Evolutionary conservation across 352 stramenopile species (phyloP).

Genomic region (Globisporangium perplexum): DNA sequence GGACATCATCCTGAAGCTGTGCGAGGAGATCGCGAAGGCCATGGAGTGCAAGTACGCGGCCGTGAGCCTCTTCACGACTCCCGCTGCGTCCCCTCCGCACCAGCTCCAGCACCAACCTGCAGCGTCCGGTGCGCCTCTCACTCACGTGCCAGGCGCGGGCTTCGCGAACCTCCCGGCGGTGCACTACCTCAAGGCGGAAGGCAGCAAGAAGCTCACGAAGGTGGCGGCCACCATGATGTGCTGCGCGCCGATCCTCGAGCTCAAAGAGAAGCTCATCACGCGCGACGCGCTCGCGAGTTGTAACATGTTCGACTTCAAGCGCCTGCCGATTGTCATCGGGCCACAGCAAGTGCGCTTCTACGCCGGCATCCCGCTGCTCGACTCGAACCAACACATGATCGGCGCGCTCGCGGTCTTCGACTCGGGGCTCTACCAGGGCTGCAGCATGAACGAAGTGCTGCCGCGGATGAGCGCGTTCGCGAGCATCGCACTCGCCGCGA

Average conservation of each 20-base stretch:
- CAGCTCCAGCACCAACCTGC: background rate
- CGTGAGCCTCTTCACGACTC: slow-evolving; percentile 41
- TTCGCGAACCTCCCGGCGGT: slow-evolving; percentile 13
- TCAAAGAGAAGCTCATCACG: slow-evolving; percentile 38
- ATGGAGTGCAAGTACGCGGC: slow-evolving; percentile 50
- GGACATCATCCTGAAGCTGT: slow-evolving; percentile 53
- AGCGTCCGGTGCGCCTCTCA: background rate
- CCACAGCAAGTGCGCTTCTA: slow-evolving; percentile 73
- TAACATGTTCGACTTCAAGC: slow-evolving; percentile 39
- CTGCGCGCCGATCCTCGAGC: slow-evolving; percentile 55
- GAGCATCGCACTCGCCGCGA: slow-evolving; percentile 23
- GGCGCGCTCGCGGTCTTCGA: slow-evolving; percentile 71
- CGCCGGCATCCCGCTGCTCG: slow-evolving; percentile 49
- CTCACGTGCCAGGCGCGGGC: slow-evolving; percentile 7
- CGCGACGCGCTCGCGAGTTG: slow-evolving; percentile 30
- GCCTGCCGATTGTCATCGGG: slow-evolving; percentile 61
- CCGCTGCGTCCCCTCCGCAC: background rate
- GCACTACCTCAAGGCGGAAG: slow-evolving; percentile 47
- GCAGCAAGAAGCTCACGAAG: slow-evolving; percentile 43
- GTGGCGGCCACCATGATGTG: slow-evolving; percentile 53
- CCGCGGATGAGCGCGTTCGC: slow-evolving; percentile 32
- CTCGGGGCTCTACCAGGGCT: slow-evolving; percentile 20
- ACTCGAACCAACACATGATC: slow-evolving; percentile 35
- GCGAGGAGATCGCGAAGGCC: slow-evolving; percentile 32
- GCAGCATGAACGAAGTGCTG: slow-evolving; percentile 36